These are phyloP conservation scores for Hsuehochloa calcarea DNA, from an alignment of 176 grass and related monocot genomes.

Conservation along the genomic window DNA sequence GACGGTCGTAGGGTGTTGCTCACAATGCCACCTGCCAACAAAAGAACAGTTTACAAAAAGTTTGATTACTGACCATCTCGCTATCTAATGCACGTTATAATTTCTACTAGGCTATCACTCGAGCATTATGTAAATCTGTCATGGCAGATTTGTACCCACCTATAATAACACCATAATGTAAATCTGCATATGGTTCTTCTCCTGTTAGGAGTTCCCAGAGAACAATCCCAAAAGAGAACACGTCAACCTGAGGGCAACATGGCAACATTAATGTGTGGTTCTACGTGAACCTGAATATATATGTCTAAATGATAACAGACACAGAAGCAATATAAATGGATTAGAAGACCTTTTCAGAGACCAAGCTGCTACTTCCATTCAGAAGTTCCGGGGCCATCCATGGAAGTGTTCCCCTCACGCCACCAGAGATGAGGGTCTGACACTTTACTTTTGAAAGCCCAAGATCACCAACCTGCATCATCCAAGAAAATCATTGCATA, in stretches of 20 bases:
- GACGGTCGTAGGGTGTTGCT: conserved; percentile 75
- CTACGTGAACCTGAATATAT: neutral
- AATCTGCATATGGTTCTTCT: conserved; percentile 89
- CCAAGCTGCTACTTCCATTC: conserved; percentile 84
- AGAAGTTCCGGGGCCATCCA: conserved; percentile 98
- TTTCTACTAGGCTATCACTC: neutral
- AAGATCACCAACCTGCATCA: conserved; percentile 88
- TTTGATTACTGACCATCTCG: neutral
- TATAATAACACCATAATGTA: conserved; percentile 97
- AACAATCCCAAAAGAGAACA: conserved; percentile 98
- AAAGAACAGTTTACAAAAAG: neutral
- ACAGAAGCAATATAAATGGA: conserved; percentile 1
- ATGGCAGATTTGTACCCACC: conserved; percentile 41
- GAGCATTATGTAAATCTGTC: neutral
- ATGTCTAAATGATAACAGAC: neutral
- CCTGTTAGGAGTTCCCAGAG: conserved; percentile 96
- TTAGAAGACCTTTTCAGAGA: conserved; percentile 81
- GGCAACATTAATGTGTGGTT: conserved; percentile 11
- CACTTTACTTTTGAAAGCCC: conserved; percentile 95
- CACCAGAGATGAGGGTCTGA: conserved; percentile 93
- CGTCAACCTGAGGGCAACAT: conserved; percentile 66
- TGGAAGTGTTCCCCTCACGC: conserved; percentile 86
- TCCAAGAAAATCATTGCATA: neutral
- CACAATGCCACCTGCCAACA: conserved; percentile 75
- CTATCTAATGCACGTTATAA: neutral